A percentile compares a stretch with the other conserved stretches of the same genome.
These are phyloP conservation scores for Dioscorea dumetorum DNA, from an alignment of 106 monocot genomes.

Conservation along the genomic window DNA sequence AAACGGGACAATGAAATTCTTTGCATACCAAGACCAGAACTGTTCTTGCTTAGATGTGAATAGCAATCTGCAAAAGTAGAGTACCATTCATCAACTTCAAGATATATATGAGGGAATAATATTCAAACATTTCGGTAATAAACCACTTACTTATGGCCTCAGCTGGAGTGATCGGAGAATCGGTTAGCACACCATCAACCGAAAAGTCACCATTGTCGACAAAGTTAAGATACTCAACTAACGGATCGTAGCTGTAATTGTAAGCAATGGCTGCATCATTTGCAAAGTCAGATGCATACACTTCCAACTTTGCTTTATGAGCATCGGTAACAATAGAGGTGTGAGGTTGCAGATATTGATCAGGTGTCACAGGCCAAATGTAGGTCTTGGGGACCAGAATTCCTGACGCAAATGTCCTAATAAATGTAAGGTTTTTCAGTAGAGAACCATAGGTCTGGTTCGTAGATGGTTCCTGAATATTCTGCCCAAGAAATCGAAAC, in stretches of 20 bases:
- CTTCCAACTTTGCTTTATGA: slow-evolving; percentile 68
- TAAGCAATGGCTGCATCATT: slow-evolving; percentile 64
- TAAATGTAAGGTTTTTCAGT: slow-evolving; percentile 64
- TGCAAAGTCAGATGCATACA: slow-evolving; percentile 72
- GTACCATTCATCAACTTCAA: not conserved
- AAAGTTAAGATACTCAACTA: slow-evolving; percentile 57
- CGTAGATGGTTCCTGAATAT: slow-evolving; percentile 54
- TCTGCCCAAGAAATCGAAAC: slow-evolving; percentile 56
- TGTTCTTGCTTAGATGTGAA: slow-evolving; percentile 51
- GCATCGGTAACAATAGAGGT: slow-evolving; percentile 69
- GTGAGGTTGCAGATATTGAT: slow-evolving; percentile 42
- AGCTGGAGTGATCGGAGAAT: slow-evolving; percentile 75
- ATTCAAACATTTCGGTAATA: not conserved
- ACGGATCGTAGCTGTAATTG: slow-evolving; percentile 86
- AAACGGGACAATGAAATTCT: not conserved
- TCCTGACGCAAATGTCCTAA: slow-evolving; percentile 83
- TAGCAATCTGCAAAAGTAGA: slow-evolving; percentile 62
- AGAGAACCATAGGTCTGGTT: slow-evolving; percentile 65
- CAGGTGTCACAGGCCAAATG: slow-evolving; percentile 65
- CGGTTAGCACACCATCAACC: slow-evolving; percentile 84
- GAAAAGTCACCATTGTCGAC: slow-evolving; percentile 66
- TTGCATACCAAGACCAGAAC: slow-evolving; percentile 33
- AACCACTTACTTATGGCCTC: slow-evolving; percentile 58
- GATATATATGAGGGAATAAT: not conserved
- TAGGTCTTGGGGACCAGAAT: slow-evolving; percentile 82